Base-by-base conservation (phyloP, 805 yeast genomes). In the Lachancea nothofagi region DNA sequence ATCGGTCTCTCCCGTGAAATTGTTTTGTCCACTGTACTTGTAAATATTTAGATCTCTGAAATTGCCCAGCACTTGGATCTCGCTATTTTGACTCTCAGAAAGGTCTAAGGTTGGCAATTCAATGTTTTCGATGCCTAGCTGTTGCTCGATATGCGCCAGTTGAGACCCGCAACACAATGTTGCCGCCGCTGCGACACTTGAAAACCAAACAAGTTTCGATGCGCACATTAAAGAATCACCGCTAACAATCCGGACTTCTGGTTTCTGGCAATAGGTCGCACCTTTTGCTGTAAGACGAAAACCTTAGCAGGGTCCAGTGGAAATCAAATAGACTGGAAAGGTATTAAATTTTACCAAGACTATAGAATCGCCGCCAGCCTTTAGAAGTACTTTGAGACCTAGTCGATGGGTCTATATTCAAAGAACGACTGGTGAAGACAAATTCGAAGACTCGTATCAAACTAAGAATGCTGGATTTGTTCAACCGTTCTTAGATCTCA, bases 11-110 rank as follows among this genome's bases (percentile, higher is more conserved):
- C 38, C 38, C 10, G 64, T 57, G 39, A 61, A 62, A 41, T 61
- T 62, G 30, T 54, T 51, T 38, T 60, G 61, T 2, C 66, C 66
- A 15, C 43, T 29, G 38, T 59, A 60, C 33, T 40, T 34, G 42
- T 52, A 52, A 34, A 53, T 50, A 1, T 55, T 47, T 17, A 58
- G 20, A 15, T 40, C 49, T 7, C 49, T 44, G 13, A 54, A 43
- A 33, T 45, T 37, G 14, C 59, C 59, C 33, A 59, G 43, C 7
- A 57, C 32, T 32, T 54, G 50, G 21, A 56, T 31, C 5, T 43
- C 34, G 33, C 46, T 43, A 19, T 44, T 29, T 3, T 33, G 33
- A 23, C 45, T 42, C 15, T 33, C 36, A 7, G 47, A 37, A 12
- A 50, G 38, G 20, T 47, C 38, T 28, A 54, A 31, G 2, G 29